phyloP scores from a whole-genome alignment of 176 grass and related monocot species.

The Dendrocalamus sinicus region DNA sequence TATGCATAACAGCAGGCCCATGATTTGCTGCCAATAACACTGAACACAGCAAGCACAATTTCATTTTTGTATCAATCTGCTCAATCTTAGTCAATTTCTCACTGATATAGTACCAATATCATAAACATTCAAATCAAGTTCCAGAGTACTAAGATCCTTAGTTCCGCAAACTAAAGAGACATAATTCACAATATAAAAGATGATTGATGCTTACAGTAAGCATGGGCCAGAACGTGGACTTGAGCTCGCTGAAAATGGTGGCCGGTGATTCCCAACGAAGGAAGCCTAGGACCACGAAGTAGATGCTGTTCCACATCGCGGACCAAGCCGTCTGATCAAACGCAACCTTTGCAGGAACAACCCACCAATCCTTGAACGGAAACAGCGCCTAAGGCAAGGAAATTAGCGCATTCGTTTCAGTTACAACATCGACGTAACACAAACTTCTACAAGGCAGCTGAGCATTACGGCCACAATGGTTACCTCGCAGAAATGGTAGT shows the following conservation, averaged over 20 bases:
- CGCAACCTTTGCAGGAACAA: constrained; percentile 82
- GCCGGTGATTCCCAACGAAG: constrained; percentile 80
- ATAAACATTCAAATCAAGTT: background rate
- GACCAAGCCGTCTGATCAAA: constrained; percentile 95
- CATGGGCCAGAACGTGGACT: constrained; percentile 92
- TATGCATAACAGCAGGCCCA: no score
- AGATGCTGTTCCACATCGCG: constrained; percentile 96
- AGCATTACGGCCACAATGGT: background rate
- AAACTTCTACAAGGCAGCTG: background rate
- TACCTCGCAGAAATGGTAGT: constrained; percentile 95
- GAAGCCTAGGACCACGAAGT: constrained; percentile 76
- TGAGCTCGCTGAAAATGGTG: constrained; percentile 76
- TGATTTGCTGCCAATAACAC: no score
- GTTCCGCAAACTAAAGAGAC: background rate
- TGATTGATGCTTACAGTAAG: constrained; percentile 72
- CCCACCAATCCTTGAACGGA: constrained; percentile 96
- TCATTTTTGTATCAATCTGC: no score
- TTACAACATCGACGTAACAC: background rate
- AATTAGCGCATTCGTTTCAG: background rate
- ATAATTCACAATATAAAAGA: constrained; percentile 19
- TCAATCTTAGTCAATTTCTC: no score
- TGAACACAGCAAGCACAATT: no score
- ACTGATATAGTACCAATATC: background rate
- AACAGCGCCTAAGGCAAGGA: constrained; percentile 65
- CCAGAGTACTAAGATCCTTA: background rate